Evolutionary conservation across 2,329 filamentous ascomycete species (phyloP), one percentile per base, ranked within the genome.

Genomic region (Niveomyces coronatus): DNA sequence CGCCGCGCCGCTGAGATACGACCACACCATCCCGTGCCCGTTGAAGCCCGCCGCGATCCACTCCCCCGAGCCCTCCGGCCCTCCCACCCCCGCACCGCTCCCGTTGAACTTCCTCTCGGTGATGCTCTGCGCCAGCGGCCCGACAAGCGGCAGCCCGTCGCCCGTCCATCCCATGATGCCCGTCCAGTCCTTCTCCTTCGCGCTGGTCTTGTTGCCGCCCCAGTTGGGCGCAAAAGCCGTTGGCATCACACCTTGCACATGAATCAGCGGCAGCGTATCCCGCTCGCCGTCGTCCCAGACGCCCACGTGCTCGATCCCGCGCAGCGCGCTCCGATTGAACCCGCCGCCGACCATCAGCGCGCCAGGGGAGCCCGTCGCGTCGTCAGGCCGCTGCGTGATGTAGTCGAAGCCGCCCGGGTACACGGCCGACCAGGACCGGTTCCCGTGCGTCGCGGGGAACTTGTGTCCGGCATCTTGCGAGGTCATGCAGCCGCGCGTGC

Each of bases 311-410:
- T 63, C 63, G 3, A 67, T 27, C 0, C 69, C 70, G 8, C 63
- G 50, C 5, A 56, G 53, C 5, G 52, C 49, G 13, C 64, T 61
- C 16, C 63, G 60, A 5, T 59, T 56, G 39, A 73, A 65, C 0
- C 68, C 74, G 0, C 74, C 73, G 2, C 73, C 71, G 3, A 72
- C 50, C 65, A 77, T 69, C 42, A 77, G 52, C 40, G 73, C 65
- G 2, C 65, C 60, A 0, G 53, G 48, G 3, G 44, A 29, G 3
- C 53, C 52, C n/a, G 56, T 47, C 2, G 42, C 26, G 5, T 42
- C 19, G 19, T 50, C 50, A 1, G 68, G 56, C 35, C 62, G 54
- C 45, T 74, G 68, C 1, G 68, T 71, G 9, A 70, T 54, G 44
- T 75, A 73, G 46, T 76, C 71, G 32, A 67, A 71, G 0, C 65